Evolutionary conservation across 2,329 filamentous ascomycete genomes (phyloP), one percentile per base, ranked within the genome.

Genomic region (Drechmeria coniospora): DNA sequence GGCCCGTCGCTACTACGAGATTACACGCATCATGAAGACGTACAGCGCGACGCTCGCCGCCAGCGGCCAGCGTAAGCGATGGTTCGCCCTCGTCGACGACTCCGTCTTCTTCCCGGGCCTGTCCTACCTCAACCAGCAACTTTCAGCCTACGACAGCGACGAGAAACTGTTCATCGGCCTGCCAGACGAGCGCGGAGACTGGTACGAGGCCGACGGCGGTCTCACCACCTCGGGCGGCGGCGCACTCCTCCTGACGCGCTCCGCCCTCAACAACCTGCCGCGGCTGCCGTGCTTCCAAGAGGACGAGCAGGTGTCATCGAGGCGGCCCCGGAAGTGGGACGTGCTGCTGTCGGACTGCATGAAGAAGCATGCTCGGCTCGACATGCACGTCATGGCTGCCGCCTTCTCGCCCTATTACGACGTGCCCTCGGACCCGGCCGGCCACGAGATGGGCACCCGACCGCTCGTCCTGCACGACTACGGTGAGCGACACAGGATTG

Each of bases 71-170:
- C 35, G 40, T 24, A 60, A 59, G 45, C 46, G 41, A 23, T 62
- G 56, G 46, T 53, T 55, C 21, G 59, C 50, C 1, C 43, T 64
- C 1, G 36, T 64, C 2, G 61, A 65, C 18, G 59, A 63, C 35
- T 51, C 56, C 29, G 44, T 61, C 26, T 64, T 64, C 38, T 50
- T 65, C 25, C 59, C 60, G 1, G 54, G 53, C 21, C 38, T 62
- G 18, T 41, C 45, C 1, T 44, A 49, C 23, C 50, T 65, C 7
- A 40, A 58, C 4, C 37, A 47, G 15, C 49, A 46, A 5, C 47
- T 65, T 3, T 43, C 42, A n/a, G 29, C 39, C 1, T 54, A 54
- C 30, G 45, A 53, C 25, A 33, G 47, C 1, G 37, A 34, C 6
- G 33, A 47, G 6, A 43, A 51, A 25, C 32, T 56, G 10, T 62